Evolutionary conservation across 2,329 filamentous ascomycete genomes (phyloP).

Genomic region (Canariomyces notabilis): DNA sequence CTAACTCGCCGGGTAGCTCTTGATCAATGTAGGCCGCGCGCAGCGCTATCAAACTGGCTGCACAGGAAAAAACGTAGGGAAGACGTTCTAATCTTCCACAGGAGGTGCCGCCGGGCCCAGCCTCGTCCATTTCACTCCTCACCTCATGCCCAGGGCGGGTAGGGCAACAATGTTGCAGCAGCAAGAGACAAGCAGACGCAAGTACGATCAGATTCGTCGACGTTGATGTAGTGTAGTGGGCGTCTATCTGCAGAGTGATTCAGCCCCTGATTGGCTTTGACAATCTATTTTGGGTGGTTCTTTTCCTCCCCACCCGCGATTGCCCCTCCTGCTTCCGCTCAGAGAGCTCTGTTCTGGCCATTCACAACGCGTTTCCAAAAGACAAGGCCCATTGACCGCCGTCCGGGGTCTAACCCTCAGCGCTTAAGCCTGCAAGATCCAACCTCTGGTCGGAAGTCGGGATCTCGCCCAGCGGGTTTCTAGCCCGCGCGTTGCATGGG

Average conservation of each 20-base stretch:
- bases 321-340: slow-evolving; percentile 4
- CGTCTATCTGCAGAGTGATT: slow-evolving; percentile 32
- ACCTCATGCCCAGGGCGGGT: too few relatives aligned
- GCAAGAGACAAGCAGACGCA: neutral
- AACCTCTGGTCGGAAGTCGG: slow-evolving; percentile 21
- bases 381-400: slow-evolving; percentile 6
- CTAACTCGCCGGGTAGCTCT: neutral
- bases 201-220: neutral
- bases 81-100: too few relatives aligned
- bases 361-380: slow-evolving; percentile 11
- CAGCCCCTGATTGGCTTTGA: slow-evolving; percentile 24
- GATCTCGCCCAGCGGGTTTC: slow-evolving; percentile 15
- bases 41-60: neutral
- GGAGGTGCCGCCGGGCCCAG: neutral
- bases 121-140: neutral
- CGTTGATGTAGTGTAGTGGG: slow-evolving; percentile 19
- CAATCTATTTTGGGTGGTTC: slow-evolving; percentile 28
- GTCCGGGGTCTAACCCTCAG: slow-evolving; percentile 9
- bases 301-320: slow-evolving; percentile 9
- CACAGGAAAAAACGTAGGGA: neutral
- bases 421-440: slow-evolving; percentile 23
- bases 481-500: slow-evolving; percentile 18
- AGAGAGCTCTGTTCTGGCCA: slow-evolving; percentile 10
- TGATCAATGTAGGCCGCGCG: neutral
- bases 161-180: neutral